Conservation (phyloP, 106 monocot genomes). For the Allium fistulosum region DNA sequence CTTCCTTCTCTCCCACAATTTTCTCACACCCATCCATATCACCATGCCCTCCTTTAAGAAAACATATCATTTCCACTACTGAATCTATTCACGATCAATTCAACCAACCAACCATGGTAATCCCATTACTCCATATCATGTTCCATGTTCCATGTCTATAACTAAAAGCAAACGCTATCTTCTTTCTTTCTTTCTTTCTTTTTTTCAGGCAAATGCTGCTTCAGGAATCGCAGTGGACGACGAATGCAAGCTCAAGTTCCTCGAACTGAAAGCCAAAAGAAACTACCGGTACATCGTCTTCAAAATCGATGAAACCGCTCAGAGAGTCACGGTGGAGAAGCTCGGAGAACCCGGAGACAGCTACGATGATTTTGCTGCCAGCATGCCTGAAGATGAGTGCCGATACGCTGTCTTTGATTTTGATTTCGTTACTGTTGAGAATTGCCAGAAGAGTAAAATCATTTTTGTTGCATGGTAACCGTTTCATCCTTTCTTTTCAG, state of each 20-base stretch:
- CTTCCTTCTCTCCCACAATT: constrained; percentile 2
- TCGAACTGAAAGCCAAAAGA: constrained; percentile 57
- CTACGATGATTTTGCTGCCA: constrained; percentile 54
- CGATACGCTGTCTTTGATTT: constrained; percentile 10
- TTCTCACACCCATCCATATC: not conserved
- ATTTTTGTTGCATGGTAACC: constrained; percentile 12
- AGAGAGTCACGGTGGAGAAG: constrained; percentile 46
- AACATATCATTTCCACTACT: constrained; percentile 4
- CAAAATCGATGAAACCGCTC: constrained; percentile 55
- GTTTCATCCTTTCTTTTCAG: not conserved
- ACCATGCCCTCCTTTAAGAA: constrained; percentile 1
- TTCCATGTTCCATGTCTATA: not conserved
- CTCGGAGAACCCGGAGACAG: constrained; percentile 46
- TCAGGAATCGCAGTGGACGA: constrained; percentile 60
- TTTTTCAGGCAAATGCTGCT: constrained; percentile 47
- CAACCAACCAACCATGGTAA: constrained; percentile 4
- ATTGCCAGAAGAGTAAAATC: constrained; percentile 20
- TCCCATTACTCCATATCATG: not conserved
- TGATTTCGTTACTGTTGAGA: constrained; percentile 10
- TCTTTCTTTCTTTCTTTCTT: not conserved
- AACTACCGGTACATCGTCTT: constrained; percentile 53
- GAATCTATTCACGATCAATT: constrained; percentile 1
- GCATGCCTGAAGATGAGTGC: constrained; percentile 22
- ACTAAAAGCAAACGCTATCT: not conserved
- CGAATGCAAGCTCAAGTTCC: constrained; percentile 49